phyloP scores from a whole-genome alignment of 2,329 filamentous ascomycete species.

The Cryphonectria carpinicola region DNA sequence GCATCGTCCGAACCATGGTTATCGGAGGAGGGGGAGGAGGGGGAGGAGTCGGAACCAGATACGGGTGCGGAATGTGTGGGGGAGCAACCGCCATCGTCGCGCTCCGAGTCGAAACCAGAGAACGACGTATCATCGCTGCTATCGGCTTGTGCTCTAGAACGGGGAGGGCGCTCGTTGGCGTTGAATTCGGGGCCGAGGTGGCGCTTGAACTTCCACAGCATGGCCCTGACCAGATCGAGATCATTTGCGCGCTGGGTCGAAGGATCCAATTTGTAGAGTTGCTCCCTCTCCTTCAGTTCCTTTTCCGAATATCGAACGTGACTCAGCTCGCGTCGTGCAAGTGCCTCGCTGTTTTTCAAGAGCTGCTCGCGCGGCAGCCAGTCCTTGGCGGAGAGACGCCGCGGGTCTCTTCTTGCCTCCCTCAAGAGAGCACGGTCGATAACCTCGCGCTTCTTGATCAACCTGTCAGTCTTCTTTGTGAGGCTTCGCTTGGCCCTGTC shows the following conservation, averaged over 20 bases:
- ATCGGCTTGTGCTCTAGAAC: neutral
- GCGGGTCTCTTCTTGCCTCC: slow-evolving; percentile 20
- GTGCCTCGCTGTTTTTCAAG: slow-evolving; percentile 22
- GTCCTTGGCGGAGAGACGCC: slow-evolving; percentile 22
- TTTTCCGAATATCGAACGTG: slow-evolving; percentile 25
- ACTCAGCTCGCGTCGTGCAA: slow-evolving; percentile 29
- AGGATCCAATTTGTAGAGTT: slow-evolving; percentile 26
- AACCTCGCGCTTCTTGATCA: slow-evolving; percentile 31
- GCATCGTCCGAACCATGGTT: neutral
- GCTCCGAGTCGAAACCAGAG: neutral
- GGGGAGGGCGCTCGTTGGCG: neutral
- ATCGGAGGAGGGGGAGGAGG: neutral
- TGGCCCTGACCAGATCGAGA: slow-evolving; percentile 29
- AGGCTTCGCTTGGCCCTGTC: slow-evolving; percentile 25
- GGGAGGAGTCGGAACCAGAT: neutral
- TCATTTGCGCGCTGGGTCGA: slow-evolving; percentile 29
- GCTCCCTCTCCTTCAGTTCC: slow-evolving; percentile 28
- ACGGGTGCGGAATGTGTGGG: neutral
- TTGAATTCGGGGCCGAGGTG: slow-evolving; percentile 31
- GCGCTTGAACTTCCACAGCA: slow-evolving; percentile 31
- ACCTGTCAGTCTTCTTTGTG: slow-evolving; percentile 25
- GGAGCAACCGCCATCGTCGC: neutral
- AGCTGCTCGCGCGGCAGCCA: slow-evolving; percentile 28
- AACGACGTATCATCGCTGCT: neutral
- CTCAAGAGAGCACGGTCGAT: slow-evolving; percentile 31